These are phyloP conservation scores for Curvularia hawaiiensis DNA, from an alignment of 2,329 filamentous ascomycete genomes.

Conservation along the genomic window DNA sequence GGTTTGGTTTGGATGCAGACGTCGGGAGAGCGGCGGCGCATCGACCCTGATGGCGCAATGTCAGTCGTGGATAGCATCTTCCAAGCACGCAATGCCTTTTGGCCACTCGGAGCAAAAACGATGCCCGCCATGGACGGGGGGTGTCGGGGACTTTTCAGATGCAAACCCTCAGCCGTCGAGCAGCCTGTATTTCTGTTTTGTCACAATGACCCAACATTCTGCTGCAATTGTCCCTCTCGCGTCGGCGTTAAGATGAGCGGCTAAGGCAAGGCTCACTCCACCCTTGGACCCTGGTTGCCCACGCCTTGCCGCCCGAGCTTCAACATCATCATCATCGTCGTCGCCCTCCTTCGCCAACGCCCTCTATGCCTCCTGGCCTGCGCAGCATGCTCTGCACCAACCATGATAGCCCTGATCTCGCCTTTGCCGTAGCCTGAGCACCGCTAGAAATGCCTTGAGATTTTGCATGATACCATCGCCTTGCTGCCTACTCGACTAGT, in stretches of 20 bases:
- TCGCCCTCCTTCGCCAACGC: neutral
- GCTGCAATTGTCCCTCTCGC: neutral
- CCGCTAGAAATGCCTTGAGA: neutral
- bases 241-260: neutral
- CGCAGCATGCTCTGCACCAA: neutral
- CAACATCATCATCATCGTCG: neutral
- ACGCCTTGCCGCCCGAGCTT: neutral
- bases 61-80: conserved; percentile 18
- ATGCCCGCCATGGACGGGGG: conserved; percentile 1
- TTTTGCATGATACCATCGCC: neutral
- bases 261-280: conserved; percentile 1
- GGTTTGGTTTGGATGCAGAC: neutral
- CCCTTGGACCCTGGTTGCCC: conserved; percentile 1
- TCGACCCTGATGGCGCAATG: conserved; percentile 21
- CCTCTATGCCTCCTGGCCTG: neutral
- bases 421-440: neutral
- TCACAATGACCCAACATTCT: too few species aligned
- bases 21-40: conserved; percentile 7
- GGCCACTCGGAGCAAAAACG: neutral
- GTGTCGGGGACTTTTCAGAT: neutral
- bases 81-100: conserved; percentile 19
- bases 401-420: neutral
- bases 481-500: neutral
- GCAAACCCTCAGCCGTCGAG: neutral
- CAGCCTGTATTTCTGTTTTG: neutral